Evolutionary conservation across 371 early-diverging fungal genomes (phyloP).

Genomic region (Lichtheimia corymbifera): DNA sequence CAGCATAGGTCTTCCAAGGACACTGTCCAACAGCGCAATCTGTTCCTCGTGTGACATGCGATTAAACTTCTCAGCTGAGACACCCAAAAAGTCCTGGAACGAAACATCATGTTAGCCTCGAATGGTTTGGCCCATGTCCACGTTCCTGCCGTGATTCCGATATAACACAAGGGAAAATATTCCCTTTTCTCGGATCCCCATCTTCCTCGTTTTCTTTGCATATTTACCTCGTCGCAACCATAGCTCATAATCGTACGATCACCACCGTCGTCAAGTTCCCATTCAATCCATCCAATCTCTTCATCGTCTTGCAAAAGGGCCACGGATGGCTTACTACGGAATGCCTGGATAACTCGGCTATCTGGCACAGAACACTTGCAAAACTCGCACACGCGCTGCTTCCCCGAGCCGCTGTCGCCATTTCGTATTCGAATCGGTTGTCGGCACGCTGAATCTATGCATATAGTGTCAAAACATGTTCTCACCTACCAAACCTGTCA

Average conservation of each 20-base stretch:
- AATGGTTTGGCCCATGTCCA: neutral
- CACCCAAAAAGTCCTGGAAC: slow-evolving; percentile 26
- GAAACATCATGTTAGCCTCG: neutral
- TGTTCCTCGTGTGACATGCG: slow-evolving; percentile 34
- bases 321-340: slow-evolving; percentile 20
- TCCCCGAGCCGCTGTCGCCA: neutral
- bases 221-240: slow-evolving; percentile 45
- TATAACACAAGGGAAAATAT: neutral
- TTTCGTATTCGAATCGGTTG: slow-evolving; percentile 16
- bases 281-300: slow-evolving; percentile 41
- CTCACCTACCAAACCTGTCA: neutral
- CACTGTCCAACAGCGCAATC: slow-evolving; percentile 31
- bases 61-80: slow-evolving; percentile 33
- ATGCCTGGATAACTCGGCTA: slow-evolving; percentile 24
- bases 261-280: slow-evolving; percentile 42
- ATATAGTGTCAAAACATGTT: neutral
- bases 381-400: slow-evolving; percentile 25
- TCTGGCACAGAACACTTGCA: slow-evolving; percentile 27
- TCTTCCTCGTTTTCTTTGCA: neutral
- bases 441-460: slow-evolving; percentile 21
- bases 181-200: neutral
- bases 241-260: slow-evolving; percentile 22
- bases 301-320: neutral
- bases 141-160: neutral
- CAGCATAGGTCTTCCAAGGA: slow-evolving; percentile 33